Base-by-base conservation (phyloP, 441 rosid genomes). In the Arabidopsis hybrid region DNA sequence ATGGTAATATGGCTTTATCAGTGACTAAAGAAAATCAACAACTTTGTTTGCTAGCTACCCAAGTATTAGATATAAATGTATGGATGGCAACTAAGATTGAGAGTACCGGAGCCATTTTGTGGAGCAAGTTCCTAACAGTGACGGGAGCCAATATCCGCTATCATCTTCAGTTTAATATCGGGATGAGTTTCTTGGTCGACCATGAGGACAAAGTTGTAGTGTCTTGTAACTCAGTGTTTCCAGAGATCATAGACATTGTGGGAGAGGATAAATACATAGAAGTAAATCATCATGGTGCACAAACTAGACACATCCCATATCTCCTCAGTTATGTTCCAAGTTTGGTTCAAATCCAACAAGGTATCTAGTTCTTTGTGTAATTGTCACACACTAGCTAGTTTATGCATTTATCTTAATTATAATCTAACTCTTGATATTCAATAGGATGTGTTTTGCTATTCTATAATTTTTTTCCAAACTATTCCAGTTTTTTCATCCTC, bases 181-280 rank as follows among this genome's bases (percentile, higher is more conserved):
- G 71, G 39, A 52, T 67, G 71, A 67, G 10, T 67, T 67, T 39
- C 39, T 29, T 67, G 40, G 61, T 6, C 8, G 40, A 67, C 16
- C 12, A 0, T 6, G 60, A 52, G 60, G n/a, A 52, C 1, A 67
- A n/a, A 39, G 35, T 38, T 40, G n/a, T 36, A 2, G 39, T 35
- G 39, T 7, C 9, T 35, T 35, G 39, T 35, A 35, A 39, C 43
- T 3, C 13, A 3, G 3, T 6, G 3, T 17, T 18, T 66, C 38
- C 9, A 42, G 8, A 36, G 4, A n/a, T 42, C 52, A 9, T 67
- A 40, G 53, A 42, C 53, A 55, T 67, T 55, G 4, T 55, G 17
- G 63, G 63, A 39, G 72, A 42, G 7, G 63, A 67, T 56, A 68
- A 14, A 42, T 42, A 3, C 53, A 32, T 31, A 10, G 8, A 56